These are phyloP conservation scores for Pholiota molesta DNA, from an alignment of 768 basidiomycete genomes.

Conservation along the genomic window DNA sequence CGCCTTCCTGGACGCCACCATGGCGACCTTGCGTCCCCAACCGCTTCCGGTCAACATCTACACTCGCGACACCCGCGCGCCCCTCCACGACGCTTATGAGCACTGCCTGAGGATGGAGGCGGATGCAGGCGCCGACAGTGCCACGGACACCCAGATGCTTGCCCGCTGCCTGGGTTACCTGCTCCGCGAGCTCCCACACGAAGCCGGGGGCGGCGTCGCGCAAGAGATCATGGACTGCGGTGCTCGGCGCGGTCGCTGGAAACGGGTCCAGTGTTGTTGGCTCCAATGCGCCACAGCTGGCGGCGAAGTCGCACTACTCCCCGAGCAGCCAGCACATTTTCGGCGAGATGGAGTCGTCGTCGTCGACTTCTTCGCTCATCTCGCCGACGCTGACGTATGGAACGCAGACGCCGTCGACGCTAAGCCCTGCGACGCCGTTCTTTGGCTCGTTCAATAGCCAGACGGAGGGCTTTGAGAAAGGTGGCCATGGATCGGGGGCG, in stretches of 20 bases:
- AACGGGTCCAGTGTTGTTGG: background rate
- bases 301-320: background rate
- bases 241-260: background rate
- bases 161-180: background rate
- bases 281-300: background rate
- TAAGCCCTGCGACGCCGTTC: constrained; percentile 75
- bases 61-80: background rate
- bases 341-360: constrained; percentile 26
- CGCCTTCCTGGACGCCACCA: background rate
- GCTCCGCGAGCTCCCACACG: background rate
- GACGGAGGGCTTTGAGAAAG: constrained; percentile 34
- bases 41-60: background rate
- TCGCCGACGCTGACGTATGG: constrained; percentile 74
- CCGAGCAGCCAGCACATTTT: constrained; percentile 11
- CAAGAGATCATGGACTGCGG: no score
- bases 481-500: constrained; percentile 13
- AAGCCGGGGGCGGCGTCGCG: background rate
- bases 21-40: background rate
- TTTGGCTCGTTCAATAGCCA: constrained; percentile 57
- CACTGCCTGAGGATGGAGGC: background rate
- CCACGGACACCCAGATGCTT: background rate
- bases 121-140: background rate
- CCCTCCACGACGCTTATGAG: background rate
- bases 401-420: constrained; percentile 61
- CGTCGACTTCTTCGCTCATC: constrained; percentile 55